These are phyloP conservation scores for Rhynchosporium graminicola DNA, from an alignment of 2,329 filamentous ascomycete genomes.

Conservation along the genomic window DNA sequence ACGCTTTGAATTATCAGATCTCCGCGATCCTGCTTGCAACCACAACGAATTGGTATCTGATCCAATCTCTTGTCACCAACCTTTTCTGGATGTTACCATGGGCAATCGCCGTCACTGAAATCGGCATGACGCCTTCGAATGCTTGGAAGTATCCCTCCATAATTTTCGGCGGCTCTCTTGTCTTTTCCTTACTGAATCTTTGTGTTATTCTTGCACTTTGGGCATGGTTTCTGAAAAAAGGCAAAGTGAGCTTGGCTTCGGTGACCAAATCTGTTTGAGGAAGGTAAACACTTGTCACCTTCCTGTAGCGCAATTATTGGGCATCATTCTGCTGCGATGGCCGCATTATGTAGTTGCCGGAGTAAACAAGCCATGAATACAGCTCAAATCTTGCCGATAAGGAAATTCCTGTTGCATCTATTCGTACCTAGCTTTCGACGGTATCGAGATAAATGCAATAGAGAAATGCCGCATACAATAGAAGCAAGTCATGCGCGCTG, in stretches of 20 bases:
- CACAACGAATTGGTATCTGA: constrained; percentile 65
- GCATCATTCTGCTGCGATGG: not conserved
- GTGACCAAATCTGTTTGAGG: constrained; percentile 16
- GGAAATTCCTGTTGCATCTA: not conserved
- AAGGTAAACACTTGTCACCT: constrained; percentile 6
- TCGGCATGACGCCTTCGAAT: constrained; percentile 50
- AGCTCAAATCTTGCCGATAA: not conserved
- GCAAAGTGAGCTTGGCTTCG: constrained; percentile 20
- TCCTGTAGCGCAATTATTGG: constrained; percentile 1
- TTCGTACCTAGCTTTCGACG: not conserved
- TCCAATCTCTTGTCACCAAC: constrained; percentile 67
- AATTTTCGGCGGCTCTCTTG: constrained; percentile 68
- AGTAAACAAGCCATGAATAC: not conserved
- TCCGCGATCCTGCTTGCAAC: constrained; percentile 64
- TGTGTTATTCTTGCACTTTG: constrained; percentile 25
- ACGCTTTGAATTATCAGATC: constrained; percentile 64
- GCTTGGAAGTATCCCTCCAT: constrained; percentile 69
- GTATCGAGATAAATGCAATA: not conserved
- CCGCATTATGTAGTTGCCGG: not conserved
- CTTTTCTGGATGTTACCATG: constrained; percentile 69
- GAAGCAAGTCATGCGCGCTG: not conserved
- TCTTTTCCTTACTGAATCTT: constrained; percentile 59
- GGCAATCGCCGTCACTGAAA: constrained; percentile 61
- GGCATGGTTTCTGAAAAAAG: constrained; percentile 27
- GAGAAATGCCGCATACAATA: not conserved